These are phyloP conservation scores for Benincasa hispida DNA, from an alignment of 306 rosid genomes.

Conservation along the genomic window DNA sequence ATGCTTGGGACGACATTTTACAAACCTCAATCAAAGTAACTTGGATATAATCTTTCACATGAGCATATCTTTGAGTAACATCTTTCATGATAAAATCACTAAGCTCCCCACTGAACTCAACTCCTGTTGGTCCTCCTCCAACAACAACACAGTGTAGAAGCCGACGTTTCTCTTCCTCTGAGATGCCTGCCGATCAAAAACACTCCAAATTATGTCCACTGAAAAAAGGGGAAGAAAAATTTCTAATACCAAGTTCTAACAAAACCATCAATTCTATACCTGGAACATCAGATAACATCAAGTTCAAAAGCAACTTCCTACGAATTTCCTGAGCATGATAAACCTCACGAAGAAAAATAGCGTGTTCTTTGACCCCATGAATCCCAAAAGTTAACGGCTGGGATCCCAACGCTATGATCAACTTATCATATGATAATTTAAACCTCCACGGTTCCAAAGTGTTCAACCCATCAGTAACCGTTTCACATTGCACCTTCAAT, in stretches of 20 bases:
- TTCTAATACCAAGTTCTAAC: not conserved
- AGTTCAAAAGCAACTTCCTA: slow-evolving; percentile 73
- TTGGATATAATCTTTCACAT: slow-evolving; percentile 75
- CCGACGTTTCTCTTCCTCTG: slow-evolving; percentile 61
- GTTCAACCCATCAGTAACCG: slow-evolving; percentile 47
- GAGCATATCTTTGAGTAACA: slow-evolving; percentile 75
- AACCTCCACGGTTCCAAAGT: slow-evolving; percentile 74
- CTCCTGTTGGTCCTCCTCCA: slow-evolving; percentile 99
- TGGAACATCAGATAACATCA: slow-evolving; percentile 86
- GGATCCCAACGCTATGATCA: slow-evolving; percentile 79
- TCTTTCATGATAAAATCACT: slow-evolving; percentile 85
- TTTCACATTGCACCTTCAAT: slow-evolving; percentile 77
- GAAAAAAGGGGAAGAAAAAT: not conserved
- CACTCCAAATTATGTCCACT: not conserved
- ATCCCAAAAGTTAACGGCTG: slow-evolving; percentile 83
- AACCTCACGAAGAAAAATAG: slow-evolving; percentile 89
- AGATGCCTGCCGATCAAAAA: slow-evolving; percentile 37
- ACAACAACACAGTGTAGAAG: slow-evolving; percentile 92
- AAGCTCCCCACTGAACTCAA: slow-evolving; percentile 96
- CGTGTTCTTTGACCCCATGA: slow-evolving; percentile 70
- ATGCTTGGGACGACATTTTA: not conserved
- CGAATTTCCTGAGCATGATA: slow-evolving; percentile 96
- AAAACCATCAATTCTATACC: slow-evolving; percentile 29
- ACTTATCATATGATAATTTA: slow-evolving; percentile 66
- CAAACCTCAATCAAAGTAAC: slow-evolving; percentile 94